Evolutionary conservation across 2,329 filamentous ascomycete species (phyloP).

Genomic region (Fusarium multiceps): DNA sequence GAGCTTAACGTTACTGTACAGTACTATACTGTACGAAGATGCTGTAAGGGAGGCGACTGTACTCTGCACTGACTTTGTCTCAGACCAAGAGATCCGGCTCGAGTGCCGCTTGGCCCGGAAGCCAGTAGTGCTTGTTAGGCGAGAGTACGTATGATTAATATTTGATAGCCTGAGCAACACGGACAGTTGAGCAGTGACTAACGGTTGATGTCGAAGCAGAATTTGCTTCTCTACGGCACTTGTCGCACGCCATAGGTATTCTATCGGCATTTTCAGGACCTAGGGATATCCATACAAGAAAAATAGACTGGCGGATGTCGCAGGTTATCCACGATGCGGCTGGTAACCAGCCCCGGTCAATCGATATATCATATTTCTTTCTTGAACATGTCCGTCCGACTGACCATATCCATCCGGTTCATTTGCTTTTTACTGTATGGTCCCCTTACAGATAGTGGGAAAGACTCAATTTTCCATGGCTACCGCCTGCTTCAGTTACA

Average conservation of each 20-base stretch:
- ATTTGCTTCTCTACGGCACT: background rate
- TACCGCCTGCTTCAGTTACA: background rate
- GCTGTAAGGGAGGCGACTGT: constrained; percentile 21
- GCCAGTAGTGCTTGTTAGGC: constrained; percentile 20
- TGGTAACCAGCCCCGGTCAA: constrained; percentile 11
- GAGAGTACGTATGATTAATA: constrained; percentile 1
- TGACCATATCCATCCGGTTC: constrained; percentile 6
- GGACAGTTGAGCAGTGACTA: background rate
- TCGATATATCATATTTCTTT: constrained; percentile 24
- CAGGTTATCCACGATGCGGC: constrained; percentile 16
- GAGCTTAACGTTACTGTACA: background rate
- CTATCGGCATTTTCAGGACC: constrained; percentile 13
- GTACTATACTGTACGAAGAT: constrained; percentile 5
- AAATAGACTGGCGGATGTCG: background rate
- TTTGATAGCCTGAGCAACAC: background rate
- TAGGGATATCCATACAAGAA: background rate
- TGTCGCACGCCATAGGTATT: constrained; percentile 1
- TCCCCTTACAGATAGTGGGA: constrained; percentile 12
- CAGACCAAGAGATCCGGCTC: constrained; percentile 11
- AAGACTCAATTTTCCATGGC: background rate
- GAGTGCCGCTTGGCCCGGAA: constrained; percentile 9
- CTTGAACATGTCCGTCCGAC: background rate
- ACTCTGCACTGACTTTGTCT: constrained; percentile 3
- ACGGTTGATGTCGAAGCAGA: background rate
- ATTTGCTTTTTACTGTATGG: constrained; percentile 4